Base-by-base conservation (phyloP, 306 rosid genomes). In the Phaseolus lunatus region DNA sequence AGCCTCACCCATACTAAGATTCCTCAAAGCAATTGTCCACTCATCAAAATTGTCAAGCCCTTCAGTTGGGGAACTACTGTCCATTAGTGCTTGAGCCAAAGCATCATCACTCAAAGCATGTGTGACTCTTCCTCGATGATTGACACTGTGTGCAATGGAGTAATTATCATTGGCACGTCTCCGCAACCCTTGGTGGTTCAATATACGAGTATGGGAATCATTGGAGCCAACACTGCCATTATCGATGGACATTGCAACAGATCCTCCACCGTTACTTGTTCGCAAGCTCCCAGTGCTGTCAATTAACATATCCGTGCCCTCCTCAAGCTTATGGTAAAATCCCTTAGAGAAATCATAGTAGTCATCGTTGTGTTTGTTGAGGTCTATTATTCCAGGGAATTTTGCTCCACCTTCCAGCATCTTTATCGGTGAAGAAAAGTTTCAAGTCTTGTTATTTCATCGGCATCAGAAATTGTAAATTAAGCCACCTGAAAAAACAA, bases 191-290 rank as follows among this genome's bases (percentile, higher is more conserved):
- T 83, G 98, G 84, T 95, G 98, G 61, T 92, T 86, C 88, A 95
- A 88, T 72, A 95, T 95, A 77, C 87, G 97, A 73, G 97, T 92
- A 67, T 87, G 92, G 31, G 98, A 95, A 82, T 92, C 97, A 82
- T 90, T 95, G 52, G 98, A 95, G 77, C 96, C 98, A 15, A 92
- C 98, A 52, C 98, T 95, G 90, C 98, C 92, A 86, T 89, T 95
- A 72, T 90, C 97, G 47, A 95, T 33, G 65, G 98, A 95, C 98
- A 95, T 95, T 8, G 98, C 97, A 64, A 95, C 98, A 22, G 98
- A 95, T 64, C 97, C 98, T 56, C 97, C 98, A 50, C 90, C 97
- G 0, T 89, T 83, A 83, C 91, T 90, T 11, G 97, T 92, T 84
- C 90, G 98, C 91, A 94, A 80, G 85, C 97, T 92, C 49, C 86